Evolutionary conservation across 2,329 filamentous ascomycete genomes (phyloP).

Genomic region (Epichloe festucae): DNA sequence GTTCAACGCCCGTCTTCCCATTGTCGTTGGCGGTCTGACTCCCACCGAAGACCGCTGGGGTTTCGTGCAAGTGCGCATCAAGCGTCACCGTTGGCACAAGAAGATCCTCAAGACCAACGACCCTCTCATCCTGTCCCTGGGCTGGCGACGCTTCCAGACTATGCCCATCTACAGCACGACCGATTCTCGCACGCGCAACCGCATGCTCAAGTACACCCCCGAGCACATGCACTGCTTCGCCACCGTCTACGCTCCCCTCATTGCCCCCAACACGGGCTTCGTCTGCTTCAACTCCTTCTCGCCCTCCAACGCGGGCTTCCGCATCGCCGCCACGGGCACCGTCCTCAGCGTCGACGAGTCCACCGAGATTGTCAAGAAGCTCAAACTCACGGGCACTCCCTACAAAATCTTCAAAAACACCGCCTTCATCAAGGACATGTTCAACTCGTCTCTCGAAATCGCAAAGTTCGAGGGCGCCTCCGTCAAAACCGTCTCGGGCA

Average conservation of each 20-base stretch:
- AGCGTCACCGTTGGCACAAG: slow-evolving; percentile 97
- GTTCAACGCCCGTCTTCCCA: slow-evolving; percentile 71
- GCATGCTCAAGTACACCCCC: slow-evolving; percentile 99
- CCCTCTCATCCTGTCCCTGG: slow-evolving; percentile 89
- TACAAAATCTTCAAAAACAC: slow-evolving; percentile 99
- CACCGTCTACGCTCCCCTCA: slow-evolving; percentile 92
- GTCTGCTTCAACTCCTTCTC: slow-evolving; percentile 86
- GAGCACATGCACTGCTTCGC: slow-evolving; percentile 99
- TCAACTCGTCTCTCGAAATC: slow-evolving; percentile 81
- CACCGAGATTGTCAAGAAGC: slow-evolving; percentile 97
- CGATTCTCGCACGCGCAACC: slow-evolving; percentile 82
- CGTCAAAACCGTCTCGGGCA: slow-evolving; percentile 90
- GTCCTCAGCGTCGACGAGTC: slow-evolving; percentile 90
- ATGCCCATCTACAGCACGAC: slow-evolving; percentile 90
- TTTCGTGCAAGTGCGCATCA: slow-evolving; percentile 90
- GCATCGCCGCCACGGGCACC: slow-evolving; percentile 86
- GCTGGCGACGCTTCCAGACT: slow-evolving; percentile 90
- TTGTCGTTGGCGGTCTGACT: slow-evolving; percentile 83
- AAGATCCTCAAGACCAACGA: slow-evolving; percentile 98
- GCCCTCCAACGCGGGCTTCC: slow-evolving; percentile 74
- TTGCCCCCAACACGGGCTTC: slow-evolving; percentile 92
- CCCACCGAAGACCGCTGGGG: slow-evolving; percentile 93
- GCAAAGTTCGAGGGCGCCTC: slow-evolving; percentile 96
- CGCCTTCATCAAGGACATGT: slow-evolving; percentile 98
- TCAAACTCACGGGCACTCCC: slow-evolving; percentile 84